A percentile compares a stretch with the other conserved stretches of the same genome.
Conservation (phyloP, 163 green algal species). For the Prototheca wickerhamii region DNA sequence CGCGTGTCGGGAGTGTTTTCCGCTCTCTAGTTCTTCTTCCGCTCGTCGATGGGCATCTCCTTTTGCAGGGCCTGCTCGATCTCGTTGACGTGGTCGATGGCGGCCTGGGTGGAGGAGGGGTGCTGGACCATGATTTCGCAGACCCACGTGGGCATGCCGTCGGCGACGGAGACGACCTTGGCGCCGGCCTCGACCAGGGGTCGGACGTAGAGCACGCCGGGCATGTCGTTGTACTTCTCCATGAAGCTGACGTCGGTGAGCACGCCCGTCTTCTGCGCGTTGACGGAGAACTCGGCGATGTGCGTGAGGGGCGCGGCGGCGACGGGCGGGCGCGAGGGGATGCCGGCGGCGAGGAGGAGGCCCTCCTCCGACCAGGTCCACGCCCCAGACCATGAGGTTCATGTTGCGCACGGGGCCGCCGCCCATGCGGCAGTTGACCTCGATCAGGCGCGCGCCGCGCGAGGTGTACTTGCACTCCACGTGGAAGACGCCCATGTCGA, state of each 20-base stretch:
- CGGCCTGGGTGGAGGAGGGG: conserved; percentile 58
- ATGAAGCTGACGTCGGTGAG: conserved; percentile 42
- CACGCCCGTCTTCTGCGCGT: conserved; percentile 52
- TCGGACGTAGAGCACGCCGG: conserved; percentile 61
- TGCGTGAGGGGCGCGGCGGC: conserved; percentile 50
- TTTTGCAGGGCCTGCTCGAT: conserved; percentile 60
- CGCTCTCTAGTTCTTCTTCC: neutral
- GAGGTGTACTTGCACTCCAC: conserved; percentile 83
- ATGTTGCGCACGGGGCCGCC: conserved; percentile 76
- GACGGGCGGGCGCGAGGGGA: conserved; percentile 66
- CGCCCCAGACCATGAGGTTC: conserved; percentile 82
- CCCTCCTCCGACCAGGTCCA: conserved; percentile 90
- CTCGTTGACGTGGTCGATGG: conserved; percentile 44
- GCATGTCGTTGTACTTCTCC: conserved; percentile 44
- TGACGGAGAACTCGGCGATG: conserved; percentile 81
- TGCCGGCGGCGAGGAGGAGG: conserved; percentile 60
- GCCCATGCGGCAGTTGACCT: conserved; percentile 90
- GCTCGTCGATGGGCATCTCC: conserved; percentile 21
- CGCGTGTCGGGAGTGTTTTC: neutral
- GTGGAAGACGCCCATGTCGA: conserved; percentile 68
- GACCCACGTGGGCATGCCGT: conserved; percentile 84
- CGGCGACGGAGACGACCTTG: conserved; percentile 52
- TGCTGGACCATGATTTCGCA: conserved; percentile 76
- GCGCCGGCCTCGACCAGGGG: conserved; percentile 53
- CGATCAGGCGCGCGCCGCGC: conserved; percentile 71